phyloP scores from a whole-genome alignment of 129 eudicot genomes.

The Kitagawia praeruptora region DNA sequence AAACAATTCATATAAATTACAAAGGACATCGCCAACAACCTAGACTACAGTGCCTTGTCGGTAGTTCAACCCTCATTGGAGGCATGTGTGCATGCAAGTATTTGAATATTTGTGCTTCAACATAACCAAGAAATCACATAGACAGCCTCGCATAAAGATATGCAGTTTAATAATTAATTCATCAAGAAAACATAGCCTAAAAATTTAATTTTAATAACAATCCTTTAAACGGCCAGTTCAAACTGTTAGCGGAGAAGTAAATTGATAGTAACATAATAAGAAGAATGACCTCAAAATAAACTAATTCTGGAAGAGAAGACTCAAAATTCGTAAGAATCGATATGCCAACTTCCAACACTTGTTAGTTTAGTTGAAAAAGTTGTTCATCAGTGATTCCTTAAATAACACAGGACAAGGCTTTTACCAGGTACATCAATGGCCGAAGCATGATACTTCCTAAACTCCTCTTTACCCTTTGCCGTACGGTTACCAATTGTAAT shows the following conservation, averaged over 20 bases:
- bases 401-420: not conserved
- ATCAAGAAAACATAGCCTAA: not conserved
- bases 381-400: not conserved
- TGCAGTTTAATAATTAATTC: not conserved
- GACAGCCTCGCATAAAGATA: not conserved
- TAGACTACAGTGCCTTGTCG: not conserved
- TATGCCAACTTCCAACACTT: not conserved
- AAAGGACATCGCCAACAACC: not conserved
- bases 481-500: slow-evolving; percentile 77
- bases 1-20: not conserved
- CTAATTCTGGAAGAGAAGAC: not conserved
- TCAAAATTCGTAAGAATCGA: not conserved
- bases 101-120: not conserved
- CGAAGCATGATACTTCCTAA: slow-evolving; percentile 78
- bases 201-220: not conserved
- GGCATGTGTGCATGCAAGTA: not conserved
- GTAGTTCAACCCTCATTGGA: not conserved
- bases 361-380: not conserved
- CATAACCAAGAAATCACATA: not conserved
- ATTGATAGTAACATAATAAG: not conserved
- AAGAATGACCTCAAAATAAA: not conserved
- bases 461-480: slow-evolving; percentile 84
- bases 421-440: slow-evolving; percentile 96
- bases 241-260: not conserved
- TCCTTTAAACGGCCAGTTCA: not conserved